phyloP scores from a whole-genome alignment of 2,329 filamentous ascomycete species.

The Calonectria henricotiae region DNA sequence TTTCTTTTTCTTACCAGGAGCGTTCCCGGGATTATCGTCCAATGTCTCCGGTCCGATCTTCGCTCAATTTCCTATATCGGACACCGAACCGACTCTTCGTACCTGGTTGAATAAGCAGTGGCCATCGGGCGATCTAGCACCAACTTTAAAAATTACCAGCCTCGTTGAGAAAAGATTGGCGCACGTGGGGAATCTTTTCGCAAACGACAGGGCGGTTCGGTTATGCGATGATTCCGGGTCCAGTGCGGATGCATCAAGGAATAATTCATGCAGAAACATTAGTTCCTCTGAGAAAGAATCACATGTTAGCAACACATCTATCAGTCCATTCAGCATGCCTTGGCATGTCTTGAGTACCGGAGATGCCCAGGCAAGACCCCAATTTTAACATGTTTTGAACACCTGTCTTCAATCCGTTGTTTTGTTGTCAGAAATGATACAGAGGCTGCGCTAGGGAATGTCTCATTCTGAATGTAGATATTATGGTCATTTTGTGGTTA shows the following conservation, averaged over 20 bases:
- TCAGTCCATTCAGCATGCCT: background rate
- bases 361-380: too few relatives aligned
- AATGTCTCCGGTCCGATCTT: background rate
- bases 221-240: background rate
- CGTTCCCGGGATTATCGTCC: background rate
- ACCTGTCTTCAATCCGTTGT: too few relatives aligned
- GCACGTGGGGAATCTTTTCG: constrained; percentile 5
- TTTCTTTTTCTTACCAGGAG: background rate
- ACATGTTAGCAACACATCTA: background rate
- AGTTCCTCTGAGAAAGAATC: background rate
- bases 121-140: background rate
- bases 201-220: constrained; percentile 1
- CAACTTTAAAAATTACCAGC: constrained; percentile 16
- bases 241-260: background rate
- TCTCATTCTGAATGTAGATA: too few relatives aligned
- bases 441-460: too few relatives aligned
- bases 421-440: too few relatives aligned
- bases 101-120: constrained; percentile 7
- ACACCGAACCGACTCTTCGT: constrained; percentile 4
- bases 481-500: too few relatives aligned
- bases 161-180: constrained; percentile 9
- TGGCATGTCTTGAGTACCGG: too few relatives aligned
- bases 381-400: too few relatives aligned
- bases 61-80: constrained; percentile 4
- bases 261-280: background rate